These are phyloP conservation scores for Ganoderma meredithae DNA, from an alignment of 1,284 basidiomycete species.

Conservation along the genomic window DNA sequence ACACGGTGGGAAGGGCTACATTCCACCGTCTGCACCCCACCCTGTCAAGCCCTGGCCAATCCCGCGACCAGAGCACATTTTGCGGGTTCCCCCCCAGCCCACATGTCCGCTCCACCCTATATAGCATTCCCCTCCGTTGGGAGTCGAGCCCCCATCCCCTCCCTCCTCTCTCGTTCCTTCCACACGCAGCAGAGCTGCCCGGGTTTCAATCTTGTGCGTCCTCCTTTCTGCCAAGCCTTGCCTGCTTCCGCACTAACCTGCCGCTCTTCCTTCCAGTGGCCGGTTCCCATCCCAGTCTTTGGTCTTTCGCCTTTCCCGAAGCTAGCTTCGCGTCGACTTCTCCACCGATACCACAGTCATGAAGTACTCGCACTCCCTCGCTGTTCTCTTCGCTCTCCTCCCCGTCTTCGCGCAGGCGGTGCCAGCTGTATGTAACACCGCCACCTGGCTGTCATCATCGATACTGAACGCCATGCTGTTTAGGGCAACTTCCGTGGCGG, in stretches of 20 bases:
- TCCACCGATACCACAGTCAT: slow-evolving; percentile 45
- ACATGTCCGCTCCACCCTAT: slow-evolving; percentile 17
- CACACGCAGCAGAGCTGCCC: slow-evolving; percentile 50
- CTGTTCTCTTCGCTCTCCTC: slow-evolving; percentile 50
- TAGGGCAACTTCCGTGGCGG: slow-evolving; percentile 28
- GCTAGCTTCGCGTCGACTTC: slow-evolving; percentile 42
- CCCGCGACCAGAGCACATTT: slow-evolving; percentile 8
- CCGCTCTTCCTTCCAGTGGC: slow-evolving; percentile 16
- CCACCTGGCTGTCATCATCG: slow-evolving; percentile 1
- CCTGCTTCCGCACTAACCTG: slow-evolving; percentile 11
- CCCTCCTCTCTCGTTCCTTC: slow-evolving; percentile 31
- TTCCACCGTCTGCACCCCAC: slow-evolving; percentile 6
- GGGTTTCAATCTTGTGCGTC: slow-evolving; percentile 40
- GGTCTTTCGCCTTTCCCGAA: slow-evolving; percentile 47
- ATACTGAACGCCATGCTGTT: neutral
- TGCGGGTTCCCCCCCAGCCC: slow-evolving; percentile 18
- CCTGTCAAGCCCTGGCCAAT: slow-evolving; percentile 5
- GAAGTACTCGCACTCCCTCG: slow-evolving; percentile 56
- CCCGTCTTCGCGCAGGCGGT: slow-evolving; percentile 52
- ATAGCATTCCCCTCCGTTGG: slow-evolving; percentile 9
- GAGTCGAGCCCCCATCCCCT: slow-evolving; percentile 22
- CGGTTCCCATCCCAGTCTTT: slow-evolving; percentile 46
- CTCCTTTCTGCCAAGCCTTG: slow-evolving; percentile 7
- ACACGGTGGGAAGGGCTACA: slow-evolving; percentile 25
- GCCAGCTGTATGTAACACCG: slow-evolving; percentile 40